Base-by-base conservation (phyloP, 345 rosid species). In the Kandelia obovata region DNA sequence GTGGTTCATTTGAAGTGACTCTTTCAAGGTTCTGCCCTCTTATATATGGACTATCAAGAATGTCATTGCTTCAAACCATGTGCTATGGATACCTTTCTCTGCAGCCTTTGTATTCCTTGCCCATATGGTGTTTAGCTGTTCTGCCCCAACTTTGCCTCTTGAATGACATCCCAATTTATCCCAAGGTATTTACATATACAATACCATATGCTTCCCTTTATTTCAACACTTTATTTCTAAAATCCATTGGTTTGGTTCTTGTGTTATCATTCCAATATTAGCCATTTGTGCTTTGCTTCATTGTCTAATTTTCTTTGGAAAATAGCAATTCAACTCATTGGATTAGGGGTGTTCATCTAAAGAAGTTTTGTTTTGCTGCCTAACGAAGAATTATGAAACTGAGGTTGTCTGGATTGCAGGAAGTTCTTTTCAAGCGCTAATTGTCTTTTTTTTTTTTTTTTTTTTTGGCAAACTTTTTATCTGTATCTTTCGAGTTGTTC, bases 61-160 rank as follows among this genome's bases (percentile, higher is more conserved):
- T 71, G 71, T 8, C 80, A 53, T 23, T 72, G 49, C 75, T 79
- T 61, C 76, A 71, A 64, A 71, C 64, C 55, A 66, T 79, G 68
- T 69, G 75, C 71, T 72, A 75, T 52, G 64, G 64, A 46, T 55
- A 52, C 21, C n/a, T 27, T 56, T 25, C 75, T 19, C 57, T 75
- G 25, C 71, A 52, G 35, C 77, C 79, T 3, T 34, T 69, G n/a
- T 75, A 69, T 61, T 72, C 60, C 66, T 46, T 72, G 26, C 71
- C 72, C 7, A 34, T 69, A 23, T 69, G 77, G 76, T 74, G 78
- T 67, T 72, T 75, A 5, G 79, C 77, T 34, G 62, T 61, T 6
- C 51, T 79, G 47, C 75, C 80, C 58, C 83, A 72, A 53, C 71
- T 75, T 4, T 71, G 70, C 69, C 80, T 75, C 46, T 57, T 75